Base-by-base conservation (phyloP, 164 flowering plant species). In the Euptelea pleiosperma region DNA sequence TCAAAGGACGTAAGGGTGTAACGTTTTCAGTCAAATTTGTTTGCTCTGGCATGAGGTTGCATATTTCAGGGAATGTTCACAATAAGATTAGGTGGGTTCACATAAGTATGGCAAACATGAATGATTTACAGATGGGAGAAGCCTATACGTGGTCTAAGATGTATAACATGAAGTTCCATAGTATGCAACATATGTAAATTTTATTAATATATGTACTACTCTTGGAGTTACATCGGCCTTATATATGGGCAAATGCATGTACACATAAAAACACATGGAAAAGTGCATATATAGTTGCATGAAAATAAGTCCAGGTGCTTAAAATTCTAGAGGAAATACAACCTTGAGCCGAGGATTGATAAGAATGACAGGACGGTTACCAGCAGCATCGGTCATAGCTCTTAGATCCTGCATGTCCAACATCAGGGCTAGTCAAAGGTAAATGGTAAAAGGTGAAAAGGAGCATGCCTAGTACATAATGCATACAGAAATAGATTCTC, bases 381-480 rank as follows among this genome's bases (percentile, higher is more conserved):
- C 96, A 64, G 96, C 96, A 70, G 91, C 91, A 70, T 82, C 79
- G 35, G 98, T 93, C 97, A 93, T 87, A 54, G 91, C 97, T 79
- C 53, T 75, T 22, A 92, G 70, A 73, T 87, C 92, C 98, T 93
- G 82, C 65, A 75, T 10, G 52, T 63, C 11, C 36, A 69, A 63
- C 33, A 4, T 8, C 28, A 50, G 44, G 26, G 48, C 36, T 35
- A 25, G 53, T 51, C 53, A 59, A 45, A 15, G 24, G 8, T 42
- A 21, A 53, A 43, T 21, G 44, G 52, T 7, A 18, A 19, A 42
- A 15, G 44, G 52, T n/a, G 25, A 53, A 33, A 36, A 28, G 39
- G 18, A 51, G 3, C 31, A 7, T 15, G 21, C 16, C 18, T 9
- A 16, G 11, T 47, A 9, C 30, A 36, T 5, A 60, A 34, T 21